Evolutionary conservation across 306 rosid species (phyloP), one percentile per base, ranked within the genome.

Genomic region (Ziziphus jujuba): DNA sequence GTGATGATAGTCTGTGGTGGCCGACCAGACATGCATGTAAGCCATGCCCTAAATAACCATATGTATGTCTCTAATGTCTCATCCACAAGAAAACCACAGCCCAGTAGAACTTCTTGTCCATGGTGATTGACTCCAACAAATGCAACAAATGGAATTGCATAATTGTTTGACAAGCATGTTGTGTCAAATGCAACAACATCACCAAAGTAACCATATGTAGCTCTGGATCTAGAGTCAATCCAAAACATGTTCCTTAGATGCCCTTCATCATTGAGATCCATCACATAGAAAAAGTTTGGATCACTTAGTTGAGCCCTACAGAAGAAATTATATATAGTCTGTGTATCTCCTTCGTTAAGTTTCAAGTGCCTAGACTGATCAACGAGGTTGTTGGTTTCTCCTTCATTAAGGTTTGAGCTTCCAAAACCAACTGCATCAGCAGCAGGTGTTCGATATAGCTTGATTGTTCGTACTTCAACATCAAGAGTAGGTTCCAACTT

Each of bases 41-140:
- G 86, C 98, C 98, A 93, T 21, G 90, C 96, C 86, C 98, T 86
- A 81, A 93, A 86, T 51, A 90, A 75, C 98, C 98, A 93, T 67
- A 84, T 66, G 74, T 87, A 93, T 2, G 96, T 83, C 65, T 93
- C 98, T 48, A 77, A 67, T 12, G 87, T 78, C 80, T 90, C 96
- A 65, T 86, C 98, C 5, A 95, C 90, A 71, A 93, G 89, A 70
- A 93, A 81, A 69, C 95, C 97, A 77, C 92, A 87, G 48, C 97
- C 98, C 65, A 90, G 77, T 60, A 90, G 82, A 76, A 86, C 20
- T 25, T 87, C 81, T 52, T 86, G 78, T 62, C 91, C 95, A 77
- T 93, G 98, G 83, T 90, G 98, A 79, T 93, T 90, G 55, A 93
- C 81, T 51, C 97, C 98, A 69, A 83, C 86, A 67, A 90, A 93